Percentiles rank a stretch among this genome's conserved stretches.
These are phyloP conservation scores for Solanum hybrid DNA, from an alignment of 305 asterid species.

Conservation along the genomic window DNA sequence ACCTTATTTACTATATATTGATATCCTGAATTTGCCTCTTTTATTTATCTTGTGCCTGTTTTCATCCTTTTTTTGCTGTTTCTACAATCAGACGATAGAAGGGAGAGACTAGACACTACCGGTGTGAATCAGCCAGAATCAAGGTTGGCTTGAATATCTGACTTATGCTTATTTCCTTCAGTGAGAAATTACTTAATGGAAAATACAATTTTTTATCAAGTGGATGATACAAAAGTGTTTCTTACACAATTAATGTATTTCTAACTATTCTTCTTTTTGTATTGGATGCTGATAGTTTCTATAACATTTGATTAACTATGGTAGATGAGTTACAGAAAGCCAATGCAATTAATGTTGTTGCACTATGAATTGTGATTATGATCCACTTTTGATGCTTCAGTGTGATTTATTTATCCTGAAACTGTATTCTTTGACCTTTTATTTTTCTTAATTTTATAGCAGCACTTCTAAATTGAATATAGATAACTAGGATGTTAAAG, in stretches of 20 bases:
- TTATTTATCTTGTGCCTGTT: background rate
- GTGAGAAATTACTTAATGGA: background rate
- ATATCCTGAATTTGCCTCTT: background rate
- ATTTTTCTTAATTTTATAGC: background rate
- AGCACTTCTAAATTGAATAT: background rate
- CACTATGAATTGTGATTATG: background rate
- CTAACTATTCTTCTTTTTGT: background rate
- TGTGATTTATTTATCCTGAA: background rate
- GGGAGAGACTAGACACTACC: background rate
- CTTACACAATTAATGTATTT: background rate
- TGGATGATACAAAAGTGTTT: background rate
- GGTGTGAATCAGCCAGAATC: background rate
- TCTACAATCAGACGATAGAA: background rate
- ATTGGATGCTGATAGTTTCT: background rate
- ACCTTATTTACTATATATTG: background rate
- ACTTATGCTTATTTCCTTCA: background rate
- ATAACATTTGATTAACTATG: background rate
- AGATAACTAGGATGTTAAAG: background rate
- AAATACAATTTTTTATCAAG: background rate
- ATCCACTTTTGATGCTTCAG: background rate
- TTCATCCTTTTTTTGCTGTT: background rate
- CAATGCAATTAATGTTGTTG: background rate
- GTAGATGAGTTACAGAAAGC: background rate
- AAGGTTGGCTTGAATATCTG: conserved; percentile 2
- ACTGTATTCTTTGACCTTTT: background rate